A percentile compares a stretch with the other conserved stretches of the same genome.
Conservation (phyloP, 306 rosid species). For the Corylus americana region DNA sequence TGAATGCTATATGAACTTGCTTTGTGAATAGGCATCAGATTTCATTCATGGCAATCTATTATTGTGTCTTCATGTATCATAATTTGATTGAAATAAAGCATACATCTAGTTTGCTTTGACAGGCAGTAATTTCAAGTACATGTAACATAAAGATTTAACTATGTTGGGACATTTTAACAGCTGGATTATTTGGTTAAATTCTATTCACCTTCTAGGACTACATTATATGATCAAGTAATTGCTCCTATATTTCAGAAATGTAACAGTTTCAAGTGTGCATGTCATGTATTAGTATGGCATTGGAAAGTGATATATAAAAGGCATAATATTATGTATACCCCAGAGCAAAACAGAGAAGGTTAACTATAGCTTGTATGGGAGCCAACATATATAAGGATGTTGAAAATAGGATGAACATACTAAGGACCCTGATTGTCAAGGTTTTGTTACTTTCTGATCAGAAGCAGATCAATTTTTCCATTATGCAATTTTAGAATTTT, state of each 20-base stretch:
- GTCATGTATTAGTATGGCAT: background rate
- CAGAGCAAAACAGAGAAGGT: background rate
- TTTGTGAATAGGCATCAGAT: conserved; percentile 28
- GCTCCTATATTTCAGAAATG: background rate
- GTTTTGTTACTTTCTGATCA: background rate
- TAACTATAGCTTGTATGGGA: background rate
- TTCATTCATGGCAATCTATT: conserved; percentile 18
- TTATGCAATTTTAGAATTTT: background rate
- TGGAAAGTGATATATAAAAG: background rate
- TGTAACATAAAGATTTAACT: conserved; percentile 18
- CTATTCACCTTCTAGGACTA: conserved; percentile 7
- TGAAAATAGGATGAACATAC: background rate
- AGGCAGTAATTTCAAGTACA: conserved; percentile 43
- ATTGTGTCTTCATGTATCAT: conserved; percentile 34
- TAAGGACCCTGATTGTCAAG: background rate
- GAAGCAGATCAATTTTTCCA: background rate
- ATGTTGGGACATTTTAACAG: conserved; percentile 7
- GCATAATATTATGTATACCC: background rate
- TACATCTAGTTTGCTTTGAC: conserved; percentile 36
- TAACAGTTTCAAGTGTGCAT: background rate
- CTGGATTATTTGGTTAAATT: conserved; percentile 5
- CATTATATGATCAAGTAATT: background rate
- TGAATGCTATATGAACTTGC: conserved; percentile 24
- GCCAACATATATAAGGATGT: background rate
- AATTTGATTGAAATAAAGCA: conserved; percentile 35